Percentiles rank a stretch among this genome's conserved stretches.
phyloP scores from a whole-genome alignment of 371 early-diverging fungal genomes.

The Circinella umbellata region DNA sequence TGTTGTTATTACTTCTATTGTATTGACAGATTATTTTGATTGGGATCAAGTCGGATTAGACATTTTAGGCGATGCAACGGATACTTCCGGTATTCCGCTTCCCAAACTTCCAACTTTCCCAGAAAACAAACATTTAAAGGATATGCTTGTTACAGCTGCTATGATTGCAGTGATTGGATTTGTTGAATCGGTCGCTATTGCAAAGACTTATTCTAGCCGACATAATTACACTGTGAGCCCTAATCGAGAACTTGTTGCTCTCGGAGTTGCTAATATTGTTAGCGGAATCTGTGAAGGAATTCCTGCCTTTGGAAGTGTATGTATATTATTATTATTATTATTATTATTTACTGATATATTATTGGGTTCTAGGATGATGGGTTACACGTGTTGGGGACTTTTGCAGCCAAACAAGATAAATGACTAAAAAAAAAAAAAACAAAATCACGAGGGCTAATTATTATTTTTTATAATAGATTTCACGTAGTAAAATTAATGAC shows the following conservation, averaged over 20 bases:
- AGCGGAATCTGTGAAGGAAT: constrained; percentile 85
- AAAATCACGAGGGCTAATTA: not conserved
- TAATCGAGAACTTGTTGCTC: constrained; percentile 91
- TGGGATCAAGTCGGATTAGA: constrained; percentile 76
- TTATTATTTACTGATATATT: no score
- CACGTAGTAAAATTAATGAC: constrained; percentile 90
- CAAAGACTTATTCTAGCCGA: constrained; percentile 86
- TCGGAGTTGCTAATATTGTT: constrained; percentile 84
- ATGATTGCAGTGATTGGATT: constrained; percentile 93
- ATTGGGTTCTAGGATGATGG: no score
- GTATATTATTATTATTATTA: no score
- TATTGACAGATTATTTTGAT: constrained; percentile 62
- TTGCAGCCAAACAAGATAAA: no score
- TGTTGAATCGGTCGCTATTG: constrained; percentile 91
- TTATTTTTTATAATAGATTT: constrained; percentile 45
- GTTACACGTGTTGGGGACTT: constrained; percentile 8
- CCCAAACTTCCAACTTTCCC: constrained; percentile 68
- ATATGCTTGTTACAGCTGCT: constrained; percentile 60
- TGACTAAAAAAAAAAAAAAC: no score
- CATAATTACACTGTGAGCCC: constrained; percentile 89
- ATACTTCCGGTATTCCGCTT: constrained; percentile 61
- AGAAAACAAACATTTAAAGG: constrained; percentile 63
- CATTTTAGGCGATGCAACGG: constrained; percentile 72
- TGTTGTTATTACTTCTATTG: constrained; percentile 72
- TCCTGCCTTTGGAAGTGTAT: constrained; percentile 87